Evolutionary conservation across 768 basidiomycete genomes (phyloP), one percentile per base, ranked within the genome.

Genomic region (Nevesoporus exiguus): DNA sequence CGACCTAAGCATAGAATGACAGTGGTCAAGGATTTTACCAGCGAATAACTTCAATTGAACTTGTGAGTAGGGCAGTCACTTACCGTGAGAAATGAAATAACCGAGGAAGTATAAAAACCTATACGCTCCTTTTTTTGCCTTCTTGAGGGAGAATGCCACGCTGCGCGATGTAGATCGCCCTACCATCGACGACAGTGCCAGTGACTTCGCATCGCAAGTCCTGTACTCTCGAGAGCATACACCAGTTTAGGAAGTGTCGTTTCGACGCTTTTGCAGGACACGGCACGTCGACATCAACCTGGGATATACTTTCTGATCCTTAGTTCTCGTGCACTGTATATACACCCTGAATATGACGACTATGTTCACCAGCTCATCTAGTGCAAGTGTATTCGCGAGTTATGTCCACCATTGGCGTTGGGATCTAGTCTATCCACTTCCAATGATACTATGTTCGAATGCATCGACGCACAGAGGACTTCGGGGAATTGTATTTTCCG

Each of bases 201-300:
- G 81, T 78, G 77, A 80, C 75, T 76, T 62, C 70, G 25, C n/a
- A 69, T 61, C 63, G 50, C 64, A 68, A 76, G 76, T 80, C 72
- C 79, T 81, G 75, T 69, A 69, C 77, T 81, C 79, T 80, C 79
- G 64, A 81, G 77, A 83, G 55, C 14, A 71, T 65, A 45, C 49
- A 67, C 72, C 81, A 82, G 81, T 76, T 63, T 82, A 82, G 81
- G 81, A 83, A 83, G 80, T 83, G 81, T 82, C 77, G 81, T 75
- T 68, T 77, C 72, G 72, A 75, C 79, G 68, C 55, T 57, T 62
- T 64, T 67, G 62, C 60, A 81, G 80, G 77, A 75, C 72, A 72
- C 78, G 80, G 79, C 81, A 83, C 81, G 81, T 81, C 80, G 81
- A 83, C 75, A 78, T 73, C 54, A 70, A 62, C 68, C 76, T 82